Evolutionary conservation across 1,139 yeast species (phyloP).

Genomic region (Schwanniomyces etchellsii): DNA sequence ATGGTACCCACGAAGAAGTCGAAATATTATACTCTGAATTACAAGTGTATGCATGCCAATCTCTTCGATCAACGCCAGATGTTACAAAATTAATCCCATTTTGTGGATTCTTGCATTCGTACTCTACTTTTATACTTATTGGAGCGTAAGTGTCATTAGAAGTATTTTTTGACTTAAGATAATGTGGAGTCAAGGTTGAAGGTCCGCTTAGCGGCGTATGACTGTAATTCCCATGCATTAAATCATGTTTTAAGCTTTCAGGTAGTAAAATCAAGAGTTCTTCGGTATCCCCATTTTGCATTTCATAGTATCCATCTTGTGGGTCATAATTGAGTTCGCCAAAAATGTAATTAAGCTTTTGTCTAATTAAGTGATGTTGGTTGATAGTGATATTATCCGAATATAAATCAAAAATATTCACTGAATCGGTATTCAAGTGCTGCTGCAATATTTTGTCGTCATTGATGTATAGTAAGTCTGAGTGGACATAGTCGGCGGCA

Average conservation of each 20-base stretch:
- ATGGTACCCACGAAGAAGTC: constrained; percentile 96
- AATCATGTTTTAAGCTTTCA: constrained; percentile 55
- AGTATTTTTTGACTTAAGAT: constrained; percentile 28
- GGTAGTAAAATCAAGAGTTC: constrained; percentile 73
- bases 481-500: constrained; percentile 30
- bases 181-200: constrained; percentile 32
- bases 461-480: constrained; percentile 35
- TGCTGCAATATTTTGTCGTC: constrained; percentile 24
- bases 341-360: constrained; percentile 57
- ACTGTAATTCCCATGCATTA: constrained; percentile 47
- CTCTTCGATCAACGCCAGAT: constrained; percentile 28
- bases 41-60: constrained; percentile 84
- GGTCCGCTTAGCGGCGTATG: constrained; percentile 38
- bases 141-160: constrained; percentile 57
- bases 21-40: constrained; percentile 75
- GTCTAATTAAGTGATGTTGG: constrained; percentile 62
- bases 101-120: constrained; percentile 57
- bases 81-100: constrained; percentile 78
- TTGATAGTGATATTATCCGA: constrained; percentile 40
- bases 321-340: constrained; percentile 43
- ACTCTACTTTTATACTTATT: constrained; percentile 64
- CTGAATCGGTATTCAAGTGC: constrained; percentile 13
- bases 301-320: constrained; percentile 12
- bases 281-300: constrained; percentile 48
- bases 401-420: constrained; percentile 38